A percentile compares a stretch with the other conserved stretches of the same genome.
phyloP scores from a whole-genome alignment of 2,329 filamentous ascomycete species.

The Corniculantispora saksenae region DNA sequence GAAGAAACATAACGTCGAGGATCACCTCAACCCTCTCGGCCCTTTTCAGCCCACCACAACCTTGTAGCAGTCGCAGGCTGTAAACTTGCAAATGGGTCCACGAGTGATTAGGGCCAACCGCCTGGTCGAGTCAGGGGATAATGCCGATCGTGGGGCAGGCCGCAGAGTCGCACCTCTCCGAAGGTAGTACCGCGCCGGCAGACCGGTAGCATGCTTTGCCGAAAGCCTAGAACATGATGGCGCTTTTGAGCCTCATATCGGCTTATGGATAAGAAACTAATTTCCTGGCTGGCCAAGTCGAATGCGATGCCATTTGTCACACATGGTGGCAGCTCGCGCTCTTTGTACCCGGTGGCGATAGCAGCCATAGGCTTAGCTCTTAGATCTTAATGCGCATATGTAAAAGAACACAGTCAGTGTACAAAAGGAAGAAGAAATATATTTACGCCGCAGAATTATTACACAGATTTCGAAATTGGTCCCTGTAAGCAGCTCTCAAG shows the following conservation, averaged over 20 bases:
- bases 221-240: not conserved
- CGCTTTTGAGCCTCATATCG: no score
- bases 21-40: not conserved
- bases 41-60: not conserved
- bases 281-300: no score
- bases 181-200: no score
- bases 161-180: not conserved
- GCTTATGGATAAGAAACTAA: no score
- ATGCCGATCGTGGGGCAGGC: not conserved
- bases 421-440: no score
- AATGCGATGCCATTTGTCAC: no score
- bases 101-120: not conserved
- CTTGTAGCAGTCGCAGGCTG: not conserved
- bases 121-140: conserved; percentile 1
- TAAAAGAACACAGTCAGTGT: not conserved
- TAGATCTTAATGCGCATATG: not conserved
- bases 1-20: no score
- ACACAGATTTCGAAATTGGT: no score
- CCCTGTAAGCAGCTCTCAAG: no score
- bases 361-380: not conserved
- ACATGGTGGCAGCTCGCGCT: not conserved
- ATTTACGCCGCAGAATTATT: no score
- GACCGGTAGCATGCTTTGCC: no score
- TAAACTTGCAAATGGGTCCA: not conserved
- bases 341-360: not conserved